Evolutionary conservation across 345 rosid genomes (phyloP).

Genomic region (Citrus sp.): DNA sequence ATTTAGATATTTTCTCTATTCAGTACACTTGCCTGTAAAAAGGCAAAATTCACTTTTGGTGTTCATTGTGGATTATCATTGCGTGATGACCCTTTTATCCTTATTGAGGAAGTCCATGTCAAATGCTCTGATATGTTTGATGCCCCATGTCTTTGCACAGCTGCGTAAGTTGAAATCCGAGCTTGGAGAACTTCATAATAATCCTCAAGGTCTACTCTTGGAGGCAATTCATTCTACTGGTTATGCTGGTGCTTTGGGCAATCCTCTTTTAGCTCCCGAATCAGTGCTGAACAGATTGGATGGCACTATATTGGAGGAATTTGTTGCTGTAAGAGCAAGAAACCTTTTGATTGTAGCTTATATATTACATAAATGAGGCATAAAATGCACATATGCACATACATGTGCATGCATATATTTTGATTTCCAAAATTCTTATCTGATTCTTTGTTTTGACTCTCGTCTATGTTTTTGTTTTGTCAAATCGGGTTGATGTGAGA

Average conservation of each 20-base stretch:
- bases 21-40: neutral
- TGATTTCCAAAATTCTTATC: neutral
- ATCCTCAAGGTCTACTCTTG: constrained; percentile 65
- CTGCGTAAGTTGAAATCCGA: constrained; percentile 57
- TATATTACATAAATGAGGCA: neutral
- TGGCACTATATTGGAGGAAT: constrained; percentile 51
- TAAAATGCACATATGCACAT: neutral
- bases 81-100: neutral
- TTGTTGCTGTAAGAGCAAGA: constrained; percentile 50
- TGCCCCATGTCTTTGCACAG: constrained; percentile 26
- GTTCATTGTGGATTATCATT: neutral
- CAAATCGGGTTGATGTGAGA: constrained; percentile 14
- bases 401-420: neutral
- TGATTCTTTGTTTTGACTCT: constrained; percentile 7
- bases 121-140: neutral
- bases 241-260: constrained; percentile 62
- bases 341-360: neutral
- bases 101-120: neutral
- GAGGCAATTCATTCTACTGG: constrained; percentile 77
- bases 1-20: neutral
- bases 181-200: constrained; percentile 48
- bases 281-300: constrained; percentile 48
- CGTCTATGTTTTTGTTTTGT: neutral
- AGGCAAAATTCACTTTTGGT: neutral
- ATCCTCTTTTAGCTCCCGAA: constrained; percentile 62